phyloP scores from a whole-genome alignment of 371 early-diverging fungal species.

The Basidiobolus meristosporus region DNA sequence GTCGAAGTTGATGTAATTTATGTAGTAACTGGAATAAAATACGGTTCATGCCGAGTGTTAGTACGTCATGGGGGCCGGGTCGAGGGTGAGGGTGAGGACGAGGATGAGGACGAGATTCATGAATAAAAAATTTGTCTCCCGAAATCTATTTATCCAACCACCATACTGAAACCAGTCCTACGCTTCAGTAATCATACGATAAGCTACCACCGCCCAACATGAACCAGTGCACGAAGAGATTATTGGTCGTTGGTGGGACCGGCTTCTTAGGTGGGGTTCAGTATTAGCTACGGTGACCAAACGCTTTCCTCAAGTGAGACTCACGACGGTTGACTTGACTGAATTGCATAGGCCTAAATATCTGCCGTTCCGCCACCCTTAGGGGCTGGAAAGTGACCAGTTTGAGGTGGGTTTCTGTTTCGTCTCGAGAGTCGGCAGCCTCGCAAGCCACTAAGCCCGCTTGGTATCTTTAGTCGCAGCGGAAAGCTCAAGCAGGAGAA shows the following conservation, averaged over 20 bases:
- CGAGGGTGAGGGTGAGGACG: no score
- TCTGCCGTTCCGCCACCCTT: conserved; percentile 37
- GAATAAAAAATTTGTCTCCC: no score
- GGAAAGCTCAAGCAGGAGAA: conserved; percentile 15
- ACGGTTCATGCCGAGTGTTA: no score
- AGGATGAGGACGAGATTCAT: no score
- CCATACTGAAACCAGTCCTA: no score
- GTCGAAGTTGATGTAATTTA: no score
- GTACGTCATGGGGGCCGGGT: no score
- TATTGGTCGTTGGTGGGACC: conserved; percentile 53
- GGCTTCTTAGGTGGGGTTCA: conserved; percentile 9
- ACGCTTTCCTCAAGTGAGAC: not conserved
- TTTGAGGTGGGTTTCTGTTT: conserved; percentile 20
- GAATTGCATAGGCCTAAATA: conserved; percentile 29
- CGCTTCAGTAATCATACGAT: no score
- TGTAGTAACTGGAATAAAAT: no score
- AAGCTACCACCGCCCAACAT: conserved; percentile 7
- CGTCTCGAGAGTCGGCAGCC: conserved; percentile 2
- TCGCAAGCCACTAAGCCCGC: not conserved
- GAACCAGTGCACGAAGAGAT: conserved; percentile 15
- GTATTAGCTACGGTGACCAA: not conserved
- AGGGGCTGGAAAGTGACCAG: conserved; percentile 60
- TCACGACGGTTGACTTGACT: not conserved
- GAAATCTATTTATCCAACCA: no score
- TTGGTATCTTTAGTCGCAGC: conserved; percentile 14